phyloP scores from a whole-genome alignment of 345 rosid genomes.

The Boechera divaricarpa region DNA sequence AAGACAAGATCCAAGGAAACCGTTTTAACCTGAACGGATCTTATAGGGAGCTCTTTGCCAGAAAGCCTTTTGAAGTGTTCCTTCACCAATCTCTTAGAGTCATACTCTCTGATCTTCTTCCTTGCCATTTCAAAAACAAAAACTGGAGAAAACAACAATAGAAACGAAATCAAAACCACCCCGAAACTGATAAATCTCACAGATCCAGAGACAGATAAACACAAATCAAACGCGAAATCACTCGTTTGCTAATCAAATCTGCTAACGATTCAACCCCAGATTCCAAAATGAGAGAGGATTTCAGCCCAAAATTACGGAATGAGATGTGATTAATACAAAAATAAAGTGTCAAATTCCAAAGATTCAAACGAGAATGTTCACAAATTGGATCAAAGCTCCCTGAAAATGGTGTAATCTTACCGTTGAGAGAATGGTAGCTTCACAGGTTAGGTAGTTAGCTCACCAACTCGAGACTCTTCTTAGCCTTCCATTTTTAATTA shows the following conservation, averaged over 20 bases:
- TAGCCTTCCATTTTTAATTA: background rate
- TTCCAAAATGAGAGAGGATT: background rate
- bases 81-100: conserved; percentile 92
- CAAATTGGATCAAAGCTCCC: background rate
- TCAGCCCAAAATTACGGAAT: background rate
- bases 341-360: background rate
- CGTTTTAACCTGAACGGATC: conserved; percentile 74
- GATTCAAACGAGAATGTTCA: conserved; percentile 5
- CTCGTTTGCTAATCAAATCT: too few relatives aligned
- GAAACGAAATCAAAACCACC: conserved; percentile 7
- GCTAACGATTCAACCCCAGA: too few relatives aligned
- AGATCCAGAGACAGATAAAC: conserved; percentile 11
- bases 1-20: background rate
- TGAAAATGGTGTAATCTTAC: conserved; percentile 32
- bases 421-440: conserved; percentile 30
- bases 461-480: conserved; percentile 15
- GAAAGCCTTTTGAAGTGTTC: conserved; percentile 87
- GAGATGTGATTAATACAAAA: background rate
- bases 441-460: conserved; percentile 33
- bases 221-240: background rate
- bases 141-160: conserved; percentile 8
- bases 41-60: conserved; percentile 76
- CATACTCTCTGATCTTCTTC: conserved; percentile 99
- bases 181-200: background rate
- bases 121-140: conserved; percentile 68